Evolutionary conservation across 2,329 filamentous ascomycete genomes (phyloP), one percentile per base, ranked within the genome.

Genomic region (Aspergillus cejpii): DNA sequence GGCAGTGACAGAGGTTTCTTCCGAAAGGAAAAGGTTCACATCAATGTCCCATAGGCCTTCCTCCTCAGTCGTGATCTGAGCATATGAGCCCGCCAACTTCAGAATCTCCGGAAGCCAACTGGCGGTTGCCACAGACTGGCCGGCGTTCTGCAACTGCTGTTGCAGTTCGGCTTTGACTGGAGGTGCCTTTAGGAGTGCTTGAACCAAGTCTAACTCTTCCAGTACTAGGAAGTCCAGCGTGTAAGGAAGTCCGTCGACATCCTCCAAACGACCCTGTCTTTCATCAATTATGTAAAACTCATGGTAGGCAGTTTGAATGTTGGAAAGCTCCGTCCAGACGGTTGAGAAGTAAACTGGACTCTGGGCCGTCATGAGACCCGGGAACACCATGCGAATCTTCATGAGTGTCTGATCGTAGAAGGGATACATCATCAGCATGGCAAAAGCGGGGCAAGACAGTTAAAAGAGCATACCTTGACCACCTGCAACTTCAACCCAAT

Each of bases 31-130:
- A 2, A 98, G 78, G 47, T 94, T 97, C 55, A 94, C 85, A 65
- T 98, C 92, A 51, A 96, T 88, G 56, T 96, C 88, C 92, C 92
- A 98, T 7, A 98, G 71, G 6, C 87, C 88, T 68, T 96, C 88
- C 61, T 97, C 92, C 65, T 98, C 92, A 21, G 81, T 83, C 1
- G 86, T 90, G 56, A 98, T 94, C 53, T 91, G 87, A 10, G 89
- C 84, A 67, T 94, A 97, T 1, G 83, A 81, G 15, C 89, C 81
- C 7, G 89, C 80, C 53, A 96, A 77, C 63, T 85, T 86, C 80
- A 96, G 85, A 15, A 96, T 81, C 58, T 95, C 86, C 26, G 85
- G 77, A 54, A 96, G 77, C 91, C 91, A 97, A 6, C 81, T 80
- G 1, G 83, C 82, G 7, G 80, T 76, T 45, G 80, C 76, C 2